A percentile compares a stretch with the other conserved stretches of the same genome.
These are phyloP conservation scores for Fusarium secorum DNA, from an alignment of 2,329 filamentous ascomycete genomes.

Conservation along the genomic window DNA sequence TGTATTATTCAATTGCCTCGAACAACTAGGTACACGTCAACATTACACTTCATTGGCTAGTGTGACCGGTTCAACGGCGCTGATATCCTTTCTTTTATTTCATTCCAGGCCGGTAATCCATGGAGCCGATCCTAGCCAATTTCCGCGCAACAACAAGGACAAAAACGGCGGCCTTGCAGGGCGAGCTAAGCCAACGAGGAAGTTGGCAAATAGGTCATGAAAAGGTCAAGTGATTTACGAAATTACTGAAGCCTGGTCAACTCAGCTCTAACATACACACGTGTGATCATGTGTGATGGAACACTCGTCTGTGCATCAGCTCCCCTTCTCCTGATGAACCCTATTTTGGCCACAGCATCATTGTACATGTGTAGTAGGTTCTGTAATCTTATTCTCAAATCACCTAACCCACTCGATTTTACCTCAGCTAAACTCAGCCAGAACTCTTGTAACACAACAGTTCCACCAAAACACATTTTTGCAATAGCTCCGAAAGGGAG, in stretches of 20 bases:
- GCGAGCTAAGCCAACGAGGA: conserved; percentile 38
- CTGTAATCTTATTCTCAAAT: not conserved
- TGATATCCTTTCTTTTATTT: conserved; percentile 2
- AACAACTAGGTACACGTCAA: not conserved
- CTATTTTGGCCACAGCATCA: conserved; percentile 11
- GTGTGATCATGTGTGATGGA: conserved; percentile 5
- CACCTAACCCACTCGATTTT: conserved; percentile 23
- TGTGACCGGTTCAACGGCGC: conserved; percentile 15
- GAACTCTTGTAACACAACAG: not conserved
- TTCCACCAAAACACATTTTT: not conserved
- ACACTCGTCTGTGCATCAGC: not conserved
- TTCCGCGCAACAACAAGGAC: conserved; percentile 14
- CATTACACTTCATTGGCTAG: not conserved
- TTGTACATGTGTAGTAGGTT: conserved; percentile 11
- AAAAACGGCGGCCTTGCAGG: conserved; percentile 35
- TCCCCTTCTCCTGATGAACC: not conserved
- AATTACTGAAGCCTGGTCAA: not conserved
- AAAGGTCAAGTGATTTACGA: conserved; percentile 2
- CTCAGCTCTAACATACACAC: not conserved
- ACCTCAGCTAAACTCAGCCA: conserved; percentile 1
- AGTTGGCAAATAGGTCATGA: conserved; percentile 15
- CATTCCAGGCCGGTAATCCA: not conserved
- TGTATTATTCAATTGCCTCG: not conserved
- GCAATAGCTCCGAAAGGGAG: not conserved
- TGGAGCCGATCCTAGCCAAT: conserved; percentile 17